Percentiles rank a stretch among this genome's conserved stretches.
phyloP scores from a whole-genome alignment of 257 asterid species.

The Penstemon barbatus region DNA sequence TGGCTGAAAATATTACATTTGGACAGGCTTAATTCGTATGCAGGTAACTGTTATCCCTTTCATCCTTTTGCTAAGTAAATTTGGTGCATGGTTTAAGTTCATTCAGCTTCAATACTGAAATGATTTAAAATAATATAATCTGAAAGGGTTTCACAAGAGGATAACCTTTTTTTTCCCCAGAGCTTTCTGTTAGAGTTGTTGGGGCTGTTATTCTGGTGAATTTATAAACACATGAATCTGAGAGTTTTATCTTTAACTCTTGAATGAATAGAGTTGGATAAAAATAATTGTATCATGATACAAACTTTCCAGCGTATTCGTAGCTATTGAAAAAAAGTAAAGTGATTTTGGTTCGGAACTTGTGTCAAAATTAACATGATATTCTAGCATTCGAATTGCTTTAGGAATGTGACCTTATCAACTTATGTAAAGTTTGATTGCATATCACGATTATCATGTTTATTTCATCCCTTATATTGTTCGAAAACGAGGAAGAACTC shows the following conservation, averaged over 20 bases:
- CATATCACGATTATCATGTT: not conserved
- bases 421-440: slow-evolving; percentile 2
- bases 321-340: slow-evolving; percentile 1
- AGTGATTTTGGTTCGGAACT: not conserved
- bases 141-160: not conserved
- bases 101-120: not conserved
- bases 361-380: not conserved
- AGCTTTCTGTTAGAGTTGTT: slow-evolving; percentile 1
- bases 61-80: slow-evolving; percentile 15
- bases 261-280: not conserved
- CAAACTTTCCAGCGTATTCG: not conserved
- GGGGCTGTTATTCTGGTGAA: slow-evolving; percentile 8
- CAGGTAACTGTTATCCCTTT: slow-evolving; percentile 55
- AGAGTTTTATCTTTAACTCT: not conserved
- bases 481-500: not conserved
- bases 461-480: not conserved
- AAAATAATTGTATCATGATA: not conserved
- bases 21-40: slow-evolving; percentile 78
- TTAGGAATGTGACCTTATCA: slow-evolving; percentile 3
- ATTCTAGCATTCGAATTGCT: slow-evolving; percentile 13
- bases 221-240: not conserved
- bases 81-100: slow-evolving; percentile 24
- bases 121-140: slow-evolving; percentile 10
- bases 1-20: slow-evolving; percentile 73
- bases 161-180: slow-evolving; percentile 3